phyloP scores from a whole-genome alignment of 192 early-diverging fungal genomes.

The Physocladia obscura region DNA sequence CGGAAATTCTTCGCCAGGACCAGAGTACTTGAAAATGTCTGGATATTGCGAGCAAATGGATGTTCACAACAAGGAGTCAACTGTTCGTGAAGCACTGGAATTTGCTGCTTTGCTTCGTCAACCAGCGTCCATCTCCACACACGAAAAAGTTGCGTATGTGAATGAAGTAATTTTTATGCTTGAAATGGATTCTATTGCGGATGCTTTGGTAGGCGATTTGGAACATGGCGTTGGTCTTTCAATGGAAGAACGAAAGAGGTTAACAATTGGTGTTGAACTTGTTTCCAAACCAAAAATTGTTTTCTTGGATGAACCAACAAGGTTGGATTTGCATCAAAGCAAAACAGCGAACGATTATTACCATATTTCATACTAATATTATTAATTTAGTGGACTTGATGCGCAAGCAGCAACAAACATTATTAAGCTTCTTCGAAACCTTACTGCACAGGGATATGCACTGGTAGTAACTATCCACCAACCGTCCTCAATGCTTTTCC shows the following conservation, averaged over 20 bases:
- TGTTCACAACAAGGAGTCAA: slow-evolving; percentile 68
- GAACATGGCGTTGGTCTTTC: slow-evolving; percentile 77
- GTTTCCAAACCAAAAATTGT: slow-evolving; percentile 70
- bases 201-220: slow-evolving; percentile 72
- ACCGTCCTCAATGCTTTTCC: slow-evolving; percentile 78
- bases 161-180: slow-evolving; percentile 74
- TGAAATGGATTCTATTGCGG: slow-evolving; percentile 71
- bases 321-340: too few species aligned
- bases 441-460: slow-evolving; percentile 68
- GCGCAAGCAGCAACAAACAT: slow-evolving; percentile 68
- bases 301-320: slow-evolving; percentile 90
- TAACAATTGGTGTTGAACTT: slow-evolving; percentile 85
- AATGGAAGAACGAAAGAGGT: slow-evolving; percentile 83
- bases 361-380: too few species aligned
- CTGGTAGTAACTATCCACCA: slow-evolving; percentile 87
- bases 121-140: slow-evolving; percentile 56
- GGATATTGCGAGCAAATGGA: slow-evolving; percentile 85
- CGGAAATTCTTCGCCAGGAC: slow-evolving; percentile 14
- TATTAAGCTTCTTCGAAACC: slow-evolving; percentile 64
- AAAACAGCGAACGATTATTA: too few species aligned
- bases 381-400: slow-evolving; percentile 73
- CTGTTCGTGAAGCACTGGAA: slow-evolving; percentile 74
- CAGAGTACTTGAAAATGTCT: slow-evolving; percentile 34
- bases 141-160: slow-evolving; percentile 75
- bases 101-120: slow-evolving; percentile 56